phyloP scores from a whole-genome alignment of 441 rosid genomes.

The Mallotus japonicus region DNA sequence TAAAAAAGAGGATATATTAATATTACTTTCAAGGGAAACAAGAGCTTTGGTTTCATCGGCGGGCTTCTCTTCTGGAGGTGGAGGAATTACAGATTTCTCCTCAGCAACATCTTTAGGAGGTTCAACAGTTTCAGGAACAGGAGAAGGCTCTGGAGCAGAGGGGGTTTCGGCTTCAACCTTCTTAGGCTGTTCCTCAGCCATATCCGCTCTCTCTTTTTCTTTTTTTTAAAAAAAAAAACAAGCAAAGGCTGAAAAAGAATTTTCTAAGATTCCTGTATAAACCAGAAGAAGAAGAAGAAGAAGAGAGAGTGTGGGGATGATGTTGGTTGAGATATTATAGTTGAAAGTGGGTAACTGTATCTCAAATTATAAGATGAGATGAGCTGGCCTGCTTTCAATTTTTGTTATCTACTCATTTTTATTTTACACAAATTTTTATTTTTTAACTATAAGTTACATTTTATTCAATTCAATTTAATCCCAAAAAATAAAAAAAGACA shows the following conservation, averaged over 20 bases:
- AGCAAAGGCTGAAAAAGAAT: neutral
- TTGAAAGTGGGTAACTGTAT: constrained; percentile 27
- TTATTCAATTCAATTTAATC: too few relatives aligned
- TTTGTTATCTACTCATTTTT: constrained; percentile 1
- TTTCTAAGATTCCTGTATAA: neutral
- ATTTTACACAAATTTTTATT: too few relatives aligned
- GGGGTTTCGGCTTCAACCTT: constrained; percentile 47
- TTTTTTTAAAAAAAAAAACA: too few relatives aligned
- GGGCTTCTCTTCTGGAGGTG: constrained; percentile 44
- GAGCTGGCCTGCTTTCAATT: constrained; percentile 32
- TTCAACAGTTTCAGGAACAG: constrained; percentile 27
- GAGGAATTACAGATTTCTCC: constrained; percentile 55
- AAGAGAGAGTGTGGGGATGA: neutral
- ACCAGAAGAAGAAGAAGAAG: neutral
- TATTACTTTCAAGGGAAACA: constrained; percentile 48
- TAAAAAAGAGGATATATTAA: neutral
- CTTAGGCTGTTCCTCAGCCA: constrained; percentile 60
- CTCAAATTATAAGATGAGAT: neutral
- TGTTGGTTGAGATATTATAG: constrained; percentile 35
- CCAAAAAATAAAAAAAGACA: too few relatives aligned
- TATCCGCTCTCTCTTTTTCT: constrained; percentile 4
- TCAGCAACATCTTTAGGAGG: constrained; percentile 41
- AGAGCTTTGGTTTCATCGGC: constrained; percentile 43
- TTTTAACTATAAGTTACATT: too few relatives aligned
- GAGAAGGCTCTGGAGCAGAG: constrained; percentile 29